Conservation (phyloP, 306 rosid species). For the Sesbania bispinosa region DNA sequence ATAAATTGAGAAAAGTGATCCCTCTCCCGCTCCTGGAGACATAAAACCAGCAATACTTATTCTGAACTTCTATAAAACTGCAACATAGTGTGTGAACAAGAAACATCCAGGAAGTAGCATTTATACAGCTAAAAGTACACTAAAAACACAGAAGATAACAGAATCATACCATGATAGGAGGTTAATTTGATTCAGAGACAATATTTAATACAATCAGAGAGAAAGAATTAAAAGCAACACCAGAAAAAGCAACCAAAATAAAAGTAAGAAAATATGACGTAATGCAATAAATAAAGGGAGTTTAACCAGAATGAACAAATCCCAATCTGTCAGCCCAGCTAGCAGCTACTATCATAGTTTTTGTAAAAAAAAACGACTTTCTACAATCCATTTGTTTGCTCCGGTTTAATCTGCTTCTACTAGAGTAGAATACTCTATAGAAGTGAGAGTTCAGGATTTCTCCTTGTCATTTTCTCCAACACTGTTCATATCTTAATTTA, state of each 20-base stretch:
- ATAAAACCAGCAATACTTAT: neutral
- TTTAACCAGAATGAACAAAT: constrained; percentile 8
- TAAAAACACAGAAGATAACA: neutral
- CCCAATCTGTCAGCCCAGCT: neutral
- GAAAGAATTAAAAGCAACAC: neutral
- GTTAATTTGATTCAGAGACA: neutral
- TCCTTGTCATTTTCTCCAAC: neutral
- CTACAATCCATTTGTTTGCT: neutral
- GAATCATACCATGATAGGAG: neutral
- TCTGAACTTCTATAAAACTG: neutral
- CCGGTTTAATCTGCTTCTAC: neutral
- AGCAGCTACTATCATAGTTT: no score
- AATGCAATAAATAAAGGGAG: neutral
- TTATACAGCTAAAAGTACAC: constrained; percentile 3
- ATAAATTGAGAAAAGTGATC: constrained; percentile 90
- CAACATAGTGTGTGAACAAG: neutral
- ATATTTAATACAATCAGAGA: neutral
- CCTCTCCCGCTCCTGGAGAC: constrained; percentile 78
- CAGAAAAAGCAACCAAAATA: neutral
- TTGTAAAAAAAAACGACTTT: neutral
- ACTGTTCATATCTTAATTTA: neutral
- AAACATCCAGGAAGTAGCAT: constrained; percentile 6
- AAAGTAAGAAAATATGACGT: neutral
- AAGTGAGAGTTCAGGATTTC: neutral
- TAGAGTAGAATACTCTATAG: neutral